phyloP scores from a whole-genome alignment of 768 basidiomycete species.

The Psilocybe cubensis region DNA sequence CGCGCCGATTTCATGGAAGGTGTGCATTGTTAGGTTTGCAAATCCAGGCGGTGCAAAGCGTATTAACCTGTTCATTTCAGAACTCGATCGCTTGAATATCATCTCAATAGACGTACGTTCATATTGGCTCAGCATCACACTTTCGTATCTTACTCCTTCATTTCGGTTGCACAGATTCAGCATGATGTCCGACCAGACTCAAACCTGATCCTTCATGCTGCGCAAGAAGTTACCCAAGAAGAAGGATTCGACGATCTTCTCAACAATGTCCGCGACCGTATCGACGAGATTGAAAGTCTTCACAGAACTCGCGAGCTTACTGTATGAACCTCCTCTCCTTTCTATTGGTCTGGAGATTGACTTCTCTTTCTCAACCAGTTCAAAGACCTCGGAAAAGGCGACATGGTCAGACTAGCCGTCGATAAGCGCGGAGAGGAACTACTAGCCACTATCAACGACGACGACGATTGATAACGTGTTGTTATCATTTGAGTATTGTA shows the following conservation, averaged over 20 bases:
- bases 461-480: slow-evolving; percentile 3
- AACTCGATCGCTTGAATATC: slow-evolving; percentile 71
- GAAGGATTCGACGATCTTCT: slow-evolving; percentile 82
- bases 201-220: slow-evolving; percentile 73
- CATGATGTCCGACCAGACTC: slow-evolving; percentile 85
- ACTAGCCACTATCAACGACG: slow-evolving; percentile 17
- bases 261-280: slow-evolving; percentile 70
- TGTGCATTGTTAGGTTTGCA: slow-evolving; percentile 28
- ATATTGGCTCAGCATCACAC: not conserved
- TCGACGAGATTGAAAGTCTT: slow-evolving; percentile 87
- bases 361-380: slow-evolving; percentile 33
- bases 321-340: slow-evolving; percentile 34
- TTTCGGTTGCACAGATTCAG: slow-evolving; percentile 49
- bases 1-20: slow-evolving; percentile 82
- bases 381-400: slow-evolving; percentile 52
- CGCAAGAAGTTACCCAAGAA: slow-evolving; percentile 68
- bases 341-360: not conserved
- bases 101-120: slow-evolving; percentile 75
- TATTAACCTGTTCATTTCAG: slow-evolving; percentile 29
- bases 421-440: slow-evolving; percentile 56
- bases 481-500: not conserved
- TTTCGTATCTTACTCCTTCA: not conserved
- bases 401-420: slow-evolving; percentile 53
- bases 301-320: slow-evolving; percentile 80
- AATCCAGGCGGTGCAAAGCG: not conserved